Base-by-base conservation (phyloP, 2,329 filamentous ascomycete species). In the Cladosporium sp. region DNA sequence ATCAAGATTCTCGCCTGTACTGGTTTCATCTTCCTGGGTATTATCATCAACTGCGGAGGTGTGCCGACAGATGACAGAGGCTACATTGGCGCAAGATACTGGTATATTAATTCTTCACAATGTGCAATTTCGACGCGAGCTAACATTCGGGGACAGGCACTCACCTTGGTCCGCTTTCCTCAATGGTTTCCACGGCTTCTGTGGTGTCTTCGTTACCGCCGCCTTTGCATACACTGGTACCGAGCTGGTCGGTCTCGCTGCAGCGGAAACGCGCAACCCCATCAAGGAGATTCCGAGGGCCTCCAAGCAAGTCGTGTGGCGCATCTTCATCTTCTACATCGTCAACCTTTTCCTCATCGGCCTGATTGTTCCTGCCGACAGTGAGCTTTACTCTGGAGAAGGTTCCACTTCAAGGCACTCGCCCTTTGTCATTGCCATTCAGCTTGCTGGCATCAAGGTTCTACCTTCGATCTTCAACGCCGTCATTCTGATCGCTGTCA, bases 381-480 rank as follows among this genome's bases (percentile, higher is more conserved):
- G 59, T 41, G 30, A 45, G 7, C 32, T 59, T 20, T 50, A 55
- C 37, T 47, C 63, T 64, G 43, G 19, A 6, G 52, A 56, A 4
- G 69, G 67, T 44, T 53, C 56, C 9, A n/a, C 22, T 7, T 47
- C 51, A 3, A 47, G 54, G 34, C 74, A 76, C 7, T 80, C 78
- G 2, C 84, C 83, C 1, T 87, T 85, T 61, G 83, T 86, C 44
- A 78, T 86, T 55, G 77, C 79, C 15, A 80, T 82, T 55, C 68
- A 77, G 54, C 72, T 80, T 55, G 80, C 81, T 13, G 79, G 80
- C 36, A 79, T 87, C 43, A 61, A 64, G 1, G 77, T 76, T 2
- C 73, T 86, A 15, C 80, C 82, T 29, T 75, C 73, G 39, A 77
- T 86, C 53, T 81, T 86, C 71, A 86, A 86, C 63, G 80, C 77